Base-by-base conservation (phyloP, 2,329 filamentous ascomycete genomes). In the Fusarium odoratissimum region DNA sequence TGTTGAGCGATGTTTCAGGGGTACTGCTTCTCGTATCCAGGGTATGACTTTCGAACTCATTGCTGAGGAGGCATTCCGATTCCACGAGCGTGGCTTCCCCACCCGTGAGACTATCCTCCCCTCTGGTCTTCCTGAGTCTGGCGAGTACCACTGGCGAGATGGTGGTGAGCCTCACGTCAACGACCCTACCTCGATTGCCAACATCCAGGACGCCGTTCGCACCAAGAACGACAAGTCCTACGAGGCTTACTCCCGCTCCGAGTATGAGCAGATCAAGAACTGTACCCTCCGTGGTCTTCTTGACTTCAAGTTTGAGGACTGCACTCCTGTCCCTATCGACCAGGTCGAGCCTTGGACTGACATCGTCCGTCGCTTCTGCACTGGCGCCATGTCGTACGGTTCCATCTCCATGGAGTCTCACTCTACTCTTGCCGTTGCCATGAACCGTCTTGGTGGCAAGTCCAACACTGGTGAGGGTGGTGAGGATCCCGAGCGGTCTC, bases 201-300 rank as follows among this genome's bases (percentile, higher is more conserved):
- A 98, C 83, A 94, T 98, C 69, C 95, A 98, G 83, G 95, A 98
- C 82, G 95, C 95, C 17, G 95, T 98, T 21, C 93, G 95, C 66
- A 95, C 92, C 72, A 98, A 98, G 90, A 98, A 98, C 79, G 95
- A 98, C 86, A 97, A 97, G 85, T 98, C 95, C 0, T 98, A 98
- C 83, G 95, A 98, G 84, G 95, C 95, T 2, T 98, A 98, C 84
- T 97, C 95, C 2, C 90, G 92, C 71, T 93, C 94, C 5, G 95
- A 96, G 81, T 97, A 97, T 79, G 95, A 98, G 86, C 93, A 96
- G 80, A 97, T 98, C 86, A 98, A 97, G 87, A 91, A 94, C 79
- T 98, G 95, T 84, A 98, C 95, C 2, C 90, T 98, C 12, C 94
- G 95, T 81, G 95, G 95, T 79, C 90, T 98, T 80, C 90, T 98